Evolutionary conservation across 805 yeast genomes (phyloP).

Genomic region (Candida yuanshanica): DNA sequence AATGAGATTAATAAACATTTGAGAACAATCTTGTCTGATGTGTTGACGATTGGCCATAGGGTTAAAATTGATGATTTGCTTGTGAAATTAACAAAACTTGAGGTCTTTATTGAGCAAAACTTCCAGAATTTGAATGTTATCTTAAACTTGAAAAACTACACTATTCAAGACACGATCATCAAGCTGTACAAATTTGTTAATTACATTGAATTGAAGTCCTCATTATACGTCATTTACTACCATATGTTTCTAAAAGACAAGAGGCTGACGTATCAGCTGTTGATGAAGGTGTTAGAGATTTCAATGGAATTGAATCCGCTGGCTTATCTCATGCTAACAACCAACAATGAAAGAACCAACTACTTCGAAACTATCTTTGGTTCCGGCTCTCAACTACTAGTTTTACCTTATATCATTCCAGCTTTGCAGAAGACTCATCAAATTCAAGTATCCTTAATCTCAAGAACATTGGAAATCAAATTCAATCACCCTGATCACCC

Average conservation of each 20-base stretch:
- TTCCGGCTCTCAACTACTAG: conserved; percentile 17
- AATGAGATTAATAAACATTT: conserved; percentile 27
- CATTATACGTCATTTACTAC: conserved; percentile 22
- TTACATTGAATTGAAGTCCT: conserved; percentile 23
- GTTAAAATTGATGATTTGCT: conserved; percentile 35
- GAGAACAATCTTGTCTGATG: conserved; percentile 29
- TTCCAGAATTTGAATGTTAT: conserved; percentile 28
- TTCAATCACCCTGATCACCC: conserved; percentile 14
- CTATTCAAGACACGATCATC: conserved; percentile 13
- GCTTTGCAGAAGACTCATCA: conserved; percentile 19
- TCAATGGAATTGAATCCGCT: conserved; percentile 21
- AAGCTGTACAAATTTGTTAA: conserved; percentile 24
- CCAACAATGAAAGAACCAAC: conserved; percentile 20
- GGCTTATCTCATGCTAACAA: conserved; percentile 19
- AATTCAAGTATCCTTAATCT: conserved; percentile 14
- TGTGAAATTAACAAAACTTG: conserved; percentile 31
- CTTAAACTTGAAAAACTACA: conserved; percentile 18
- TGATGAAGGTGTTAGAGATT: conserved; percentile 15
- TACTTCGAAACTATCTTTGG: conserved; percentile 24
- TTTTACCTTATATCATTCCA: conserved; percentile 17
- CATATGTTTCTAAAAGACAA: conserved; percentile 20
- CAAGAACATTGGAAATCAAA: conserved; percentile 26
- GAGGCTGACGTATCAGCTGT: conserved; percentile 2
- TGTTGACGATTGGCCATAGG: conserved; percentile 35
- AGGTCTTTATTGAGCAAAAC: conserved; percentile 25